phyloP scores from a whole-genome alignment of 2,329 filamentous ascomycete genomes.

The Hypocreales sp. region DNA sequence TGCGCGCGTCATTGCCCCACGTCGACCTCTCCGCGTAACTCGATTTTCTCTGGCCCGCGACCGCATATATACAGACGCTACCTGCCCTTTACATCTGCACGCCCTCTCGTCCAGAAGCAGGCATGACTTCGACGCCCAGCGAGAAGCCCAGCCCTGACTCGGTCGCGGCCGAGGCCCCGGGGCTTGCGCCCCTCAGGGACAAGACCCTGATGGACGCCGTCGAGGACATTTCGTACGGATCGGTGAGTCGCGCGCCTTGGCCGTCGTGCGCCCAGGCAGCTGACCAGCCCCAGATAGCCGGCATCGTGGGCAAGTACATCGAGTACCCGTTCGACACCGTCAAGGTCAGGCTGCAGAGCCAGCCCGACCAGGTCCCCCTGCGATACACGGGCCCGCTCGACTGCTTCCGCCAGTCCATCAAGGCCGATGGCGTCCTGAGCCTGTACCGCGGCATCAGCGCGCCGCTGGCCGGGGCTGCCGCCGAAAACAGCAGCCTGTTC shows the following conservation, averaged over 20 bases:
- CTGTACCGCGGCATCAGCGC: slow-evolving; percentile 90
- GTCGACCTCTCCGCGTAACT: too few relatives aligned
- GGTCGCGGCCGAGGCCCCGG: slow-evolving; percentile 11
- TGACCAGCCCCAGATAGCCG: slow-evolving; percentile 43
- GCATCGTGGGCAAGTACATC: slow-evolving; percentile 85
- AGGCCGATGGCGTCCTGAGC: slow-evolving; percentile 60
- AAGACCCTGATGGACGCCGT: slow-evolving; percentile 50
- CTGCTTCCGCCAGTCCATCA: slow-evolving; percentile 79
- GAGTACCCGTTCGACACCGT: slow-evolving; percentile 98
- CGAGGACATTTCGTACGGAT: slow-evolving; percentile 82
- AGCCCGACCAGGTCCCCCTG: slow-evolving; percentile 68
- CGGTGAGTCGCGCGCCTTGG: slow-evolving; percentile 35
- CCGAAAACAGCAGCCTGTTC: slow-evolving; percentile 86
- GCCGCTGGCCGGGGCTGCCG: slow-evolving; percentile 76
- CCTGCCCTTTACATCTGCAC: too few relatives aligned
- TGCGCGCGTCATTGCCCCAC: too few relatives aligned
- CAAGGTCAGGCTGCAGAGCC: slow-evolving; percentile 94
- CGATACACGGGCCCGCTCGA: slow-evolving; percentile 78
- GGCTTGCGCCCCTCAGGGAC: slow-evolving; percentile 13
- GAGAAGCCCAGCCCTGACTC: slow-evolving; percentile 16
- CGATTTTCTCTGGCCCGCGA: too few relatives aligned
- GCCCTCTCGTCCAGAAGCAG: too few relatives aligned
- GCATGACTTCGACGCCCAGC: too few relatives aligned
- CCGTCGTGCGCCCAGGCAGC: neutral
- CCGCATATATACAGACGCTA: too few relatives aligned